Evolutionary conservation across 2,329 filamentous ascomycete species (phyloP), one percentile per base, ranked within the genome.

Genomic region (Cercospora sojina): DNA sequence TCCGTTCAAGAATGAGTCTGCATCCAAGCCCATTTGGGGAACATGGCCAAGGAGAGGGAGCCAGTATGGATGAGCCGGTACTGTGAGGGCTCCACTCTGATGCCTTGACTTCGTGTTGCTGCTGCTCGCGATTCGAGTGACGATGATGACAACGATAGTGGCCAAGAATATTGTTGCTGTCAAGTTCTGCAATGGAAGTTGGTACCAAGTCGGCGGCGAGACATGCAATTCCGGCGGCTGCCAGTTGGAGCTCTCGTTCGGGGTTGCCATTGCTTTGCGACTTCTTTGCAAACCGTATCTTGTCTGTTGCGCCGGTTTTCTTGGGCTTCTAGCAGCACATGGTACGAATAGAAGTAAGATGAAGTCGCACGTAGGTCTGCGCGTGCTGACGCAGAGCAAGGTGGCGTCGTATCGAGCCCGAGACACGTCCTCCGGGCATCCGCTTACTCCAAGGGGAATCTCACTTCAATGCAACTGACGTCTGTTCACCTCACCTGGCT

Each of bases 11-110:
- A 84, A 83, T 10, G 72, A 71, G 47, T 82, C 77, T 58, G 81
- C 80, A 47, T 82, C 74, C 72, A 82, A 79, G 20, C 81, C 75
- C 70, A 82, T 78, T 69, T 87, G 83, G 20, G 83, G 71, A 6
- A 82, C 79, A 78, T 89, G 85, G 43, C 86, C 85, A 8, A 88
- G 38, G 60, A 84, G 79, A 1, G 87, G 87, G 7, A 89, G 74
- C 84, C 85, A 89, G 75, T 89, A 89, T 75, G 83, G 83, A 67
- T 85, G 80, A 62, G 76, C 77, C 69, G 72, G 70, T 6, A 71
- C 65, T 27, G 67, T 71, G 38, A 70, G 67, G 20, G 70, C 64
- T 59, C 73, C 74, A 71, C 75, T 64, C 13, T 57, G 20, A 13
- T 64, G 47, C 55, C 67, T 68, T 3, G 70, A 61, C 29, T 64